A percentile compares a stretch with the other conserved stretches of the same genome.
These are phyloP conservation scores for Haematococcus lacustris DNA, from an alignment of 139 green algal species.

Conservation along the genomic window DNA sequence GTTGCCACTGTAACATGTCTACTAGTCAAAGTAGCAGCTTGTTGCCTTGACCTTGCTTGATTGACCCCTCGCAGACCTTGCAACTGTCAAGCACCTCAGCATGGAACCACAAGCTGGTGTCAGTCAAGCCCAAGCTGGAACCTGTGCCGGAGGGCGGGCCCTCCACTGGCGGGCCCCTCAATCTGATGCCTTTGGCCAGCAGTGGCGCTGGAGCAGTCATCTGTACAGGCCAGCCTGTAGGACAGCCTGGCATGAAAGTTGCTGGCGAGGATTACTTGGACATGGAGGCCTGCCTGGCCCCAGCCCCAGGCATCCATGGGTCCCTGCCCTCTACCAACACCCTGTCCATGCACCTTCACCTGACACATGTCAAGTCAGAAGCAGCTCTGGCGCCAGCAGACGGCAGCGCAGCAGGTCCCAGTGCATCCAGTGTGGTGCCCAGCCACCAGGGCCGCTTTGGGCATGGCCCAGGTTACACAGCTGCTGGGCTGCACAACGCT, in stretches of 20 bases:
- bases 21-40: no score
- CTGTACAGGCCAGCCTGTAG: background rate
- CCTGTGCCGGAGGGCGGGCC: conserved; percentile 6
- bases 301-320: background rate
- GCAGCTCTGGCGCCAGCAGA: no score
- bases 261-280: background rate
- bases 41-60: background rate
- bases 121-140: conserved; percentile 11
- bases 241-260: background rate
- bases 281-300: background rate
- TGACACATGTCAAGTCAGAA: conserved; percentile 6
- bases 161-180: conserved; percentile 5
- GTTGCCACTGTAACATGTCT: no score
- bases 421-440: no score
- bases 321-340: background rate
- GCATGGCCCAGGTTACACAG: no score
- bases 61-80: background rate
- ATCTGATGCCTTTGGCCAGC: conserved; percentile 6
- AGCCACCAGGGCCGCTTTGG: no score
- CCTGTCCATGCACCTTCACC: conserved; percentile 2
- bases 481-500: no score
- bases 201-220: no score
- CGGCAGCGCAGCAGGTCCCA: no score
- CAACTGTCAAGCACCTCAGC: background rate
- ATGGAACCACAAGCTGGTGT: conserved; percentile 14